These are phyloP conservation scores for Inga laurina DNA, from an alignment of 306 rosid genomes.

Conservation along the genomic window DNA sequence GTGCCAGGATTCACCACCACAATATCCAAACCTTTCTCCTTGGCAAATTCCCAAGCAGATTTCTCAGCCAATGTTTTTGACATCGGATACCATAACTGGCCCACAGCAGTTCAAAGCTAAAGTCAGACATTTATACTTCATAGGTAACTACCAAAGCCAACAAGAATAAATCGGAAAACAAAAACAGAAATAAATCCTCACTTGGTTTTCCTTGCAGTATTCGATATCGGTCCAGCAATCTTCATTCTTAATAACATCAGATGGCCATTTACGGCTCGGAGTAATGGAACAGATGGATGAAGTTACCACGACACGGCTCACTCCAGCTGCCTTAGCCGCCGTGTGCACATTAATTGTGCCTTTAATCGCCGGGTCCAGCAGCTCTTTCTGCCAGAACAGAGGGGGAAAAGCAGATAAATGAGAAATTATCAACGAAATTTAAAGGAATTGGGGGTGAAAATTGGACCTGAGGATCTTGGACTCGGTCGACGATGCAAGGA, in stretches of 20 bases:
- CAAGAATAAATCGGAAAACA: neutral
- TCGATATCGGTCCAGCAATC: constrained; percentile 82
- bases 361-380: constrained; percentile 82
- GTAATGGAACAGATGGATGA: constrained; percentile 71
- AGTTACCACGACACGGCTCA: constrained; percentile 77
- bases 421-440: neutral
- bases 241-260: constrained; percentile 57
- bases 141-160: neutral
- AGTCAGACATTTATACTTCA: constrained; percentile 8
- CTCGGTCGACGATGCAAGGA: constrained; percentile 69
- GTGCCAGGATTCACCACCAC: constrained; percentile 94
- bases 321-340: constrained; percentile 84
- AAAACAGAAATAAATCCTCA: constrained; percentile 24
- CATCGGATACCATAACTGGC: constrained; percentile 86
- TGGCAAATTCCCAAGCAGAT: constrained; percentile 82
- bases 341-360: constrained; percentile 77
- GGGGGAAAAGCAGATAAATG: neutral
- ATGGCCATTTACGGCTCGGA: constrained; percentile 81
- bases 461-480: constrained; percentile 69
- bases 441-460: too few species aligned
- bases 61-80: constrained; percentile 90
- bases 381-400: constrained; percentile 40
- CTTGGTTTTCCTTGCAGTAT: constrained; percentile 77
- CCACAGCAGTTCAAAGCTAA: constrained; percentile 20
- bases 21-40: constrained; percentile 81